A percentile compares a stretch with the other conserved stretches of the same genome.
phyloP scores from a whole-genome alignment of 2,329 filamentous ascomycete genomes.

The Paramyrothecium sp. region DNA sequence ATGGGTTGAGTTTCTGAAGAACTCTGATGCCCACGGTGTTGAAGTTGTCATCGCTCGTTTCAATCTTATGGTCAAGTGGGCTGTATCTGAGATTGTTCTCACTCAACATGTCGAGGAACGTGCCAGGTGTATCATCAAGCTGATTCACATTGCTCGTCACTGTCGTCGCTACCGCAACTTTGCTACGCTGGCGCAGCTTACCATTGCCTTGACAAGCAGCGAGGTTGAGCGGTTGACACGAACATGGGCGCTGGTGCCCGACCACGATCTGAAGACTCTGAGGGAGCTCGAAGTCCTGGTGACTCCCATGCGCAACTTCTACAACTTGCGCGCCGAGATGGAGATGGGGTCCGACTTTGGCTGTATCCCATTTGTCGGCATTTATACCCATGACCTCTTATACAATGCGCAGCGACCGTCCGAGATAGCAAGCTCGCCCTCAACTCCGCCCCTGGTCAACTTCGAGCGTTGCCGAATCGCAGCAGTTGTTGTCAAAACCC shows the following conservation, averaged over 20 bases:
- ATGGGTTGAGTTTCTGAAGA: conserved; percentile 79
- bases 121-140: conserved; percentile 75
- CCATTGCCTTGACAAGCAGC: conserved; percentile 72
- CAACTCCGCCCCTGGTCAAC: conserved; percentile 70
- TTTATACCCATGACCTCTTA: conserved; percentile 80
- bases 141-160: conserved; percentile 76
- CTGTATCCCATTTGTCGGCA: conserved; percentile 81
- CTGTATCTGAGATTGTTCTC: conserved; percentile 74
- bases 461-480: conserved; percentile 79
- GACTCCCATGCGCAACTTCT: conserved; percentile 75
- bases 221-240: conserved; percentile 66
- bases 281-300: conserved; percentile 70
- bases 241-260: conserved; percentile 71
- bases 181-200: conserved; percentile 78
- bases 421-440: conserved; percentile 67
- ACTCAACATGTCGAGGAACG: conserved; percentile 71
- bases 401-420: conserved; percentile 79
- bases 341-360: conserved; percentile 65
- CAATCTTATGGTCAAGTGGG: conserved; percentile 88
- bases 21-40: conserved; percentile 70
- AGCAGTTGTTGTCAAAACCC: conserved; percentile 75
- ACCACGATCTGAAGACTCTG: conserved; percentile 63
- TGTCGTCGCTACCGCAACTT: conserved; percentile 78
- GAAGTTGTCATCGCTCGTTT: conserved; percentile 84
- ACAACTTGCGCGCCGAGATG: conserved; percentile 77